Base-by-base conservation (phyloP, 257 asterid species). In the Linderniella brevidens region DNA sequence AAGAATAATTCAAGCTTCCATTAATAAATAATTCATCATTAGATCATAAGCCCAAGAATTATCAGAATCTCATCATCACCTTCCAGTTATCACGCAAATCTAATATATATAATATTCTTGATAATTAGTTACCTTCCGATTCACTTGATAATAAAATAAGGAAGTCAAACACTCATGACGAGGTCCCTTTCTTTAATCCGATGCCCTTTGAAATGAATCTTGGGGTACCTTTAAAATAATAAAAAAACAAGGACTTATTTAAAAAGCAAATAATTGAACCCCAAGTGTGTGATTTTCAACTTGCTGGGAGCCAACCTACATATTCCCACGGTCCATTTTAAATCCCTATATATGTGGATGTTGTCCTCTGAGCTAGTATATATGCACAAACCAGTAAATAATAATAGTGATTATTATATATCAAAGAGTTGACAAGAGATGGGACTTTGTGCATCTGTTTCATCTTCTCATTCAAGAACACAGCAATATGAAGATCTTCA, bases 171-270 rank as follows among this genome's bases (percentile, higher is more conserved):
- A 25, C 32, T 25, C 32, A n/a, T 25, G 32, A 25, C 32, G 6
- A 25, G 32, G 32, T 25, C 32, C 32, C 32, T 25, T 25, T 25
- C 4, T 25, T 25, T 25, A 56, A 65, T 68, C 71, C 55, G 70
- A 37, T 74, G 82, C 76, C 93, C 67, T 66, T 76, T 85, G 69
- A 72, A 71, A 52, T 85, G 93, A 78, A 78, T 71, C 96, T 78
- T 63, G 85, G 62, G 85, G 62, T 73, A 76, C 41, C 69, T 61
- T 63, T 40, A 1, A 53, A 60, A 25, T 25, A 25, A 25, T 25
- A 54, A 66, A 54, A 54, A 62, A 61, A 52, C 32, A 64, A 58
- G 14, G 13, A 48, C 46, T 51, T 50, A 50, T 57, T 45, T 52
- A 66, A 60, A 3, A 36, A 41, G 53, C 58, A 58, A 41, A 77